Evolutionary conservation across 2,329 filamentous ascomycete species (phyloP).

Genomic region (Hysterium pulicare): DNA sequence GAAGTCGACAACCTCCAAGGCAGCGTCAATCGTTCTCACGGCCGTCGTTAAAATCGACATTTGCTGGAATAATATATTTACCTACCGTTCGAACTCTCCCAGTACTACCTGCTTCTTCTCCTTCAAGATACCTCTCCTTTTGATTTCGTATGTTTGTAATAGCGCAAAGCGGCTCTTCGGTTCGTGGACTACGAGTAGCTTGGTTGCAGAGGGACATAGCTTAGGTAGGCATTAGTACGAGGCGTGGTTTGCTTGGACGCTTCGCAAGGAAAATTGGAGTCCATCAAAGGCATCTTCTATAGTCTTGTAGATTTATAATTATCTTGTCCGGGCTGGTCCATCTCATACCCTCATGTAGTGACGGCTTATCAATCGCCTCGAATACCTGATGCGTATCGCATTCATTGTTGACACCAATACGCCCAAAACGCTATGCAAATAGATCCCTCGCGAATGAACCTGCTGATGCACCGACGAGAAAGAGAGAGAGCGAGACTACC

Average conservation of each 20-base stretch:
- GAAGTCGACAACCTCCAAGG: conserved; percentile 94
- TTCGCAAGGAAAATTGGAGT: not conserved
- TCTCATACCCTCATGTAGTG: not conserved
- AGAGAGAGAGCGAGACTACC: too few relatives aligned
- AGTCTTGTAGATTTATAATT: conserved; percentile 2
- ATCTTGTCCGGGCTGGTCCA: conserved; percentile 1
- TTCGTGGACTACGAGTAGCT: not conserved
- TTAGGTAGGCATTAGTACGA: not conserved
- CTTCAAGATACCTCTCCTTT: conserved; percentile 41
- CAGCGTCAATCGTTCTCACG: conserved; percentile 83
- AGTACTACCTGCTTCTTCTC: conserved; percentile 20
- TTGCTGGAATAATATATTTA: conserved; percentile 3
- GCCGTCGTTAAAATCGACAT: conserved; percentile 66
- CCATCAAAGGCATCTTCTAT: not conserved
- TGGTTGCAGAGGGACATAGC: not conserved
- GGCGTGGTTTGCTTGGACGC: not conserved
- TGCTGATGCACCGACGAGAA: too few relatives aligned
- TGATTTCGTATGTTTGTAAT: conserved; percentile 43
- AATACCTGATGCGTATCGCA: not conserved
- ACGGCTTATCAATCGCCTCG: not conserved
- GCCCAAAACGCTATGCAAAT: not conserved
- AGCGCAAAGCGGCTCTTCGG: conserved; percentile 24
- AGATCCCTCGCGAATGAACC: not conserved
- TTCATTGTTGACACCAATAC: not conserved
- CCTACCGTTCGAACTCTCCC: conserved; percentile 3